Evolutionary conservation across 2,329 filamentous ascomycete genomes (phyloP), one percentile per base, ranked within the genome.

Genomic region (Monosporascus sp.): DNA sequence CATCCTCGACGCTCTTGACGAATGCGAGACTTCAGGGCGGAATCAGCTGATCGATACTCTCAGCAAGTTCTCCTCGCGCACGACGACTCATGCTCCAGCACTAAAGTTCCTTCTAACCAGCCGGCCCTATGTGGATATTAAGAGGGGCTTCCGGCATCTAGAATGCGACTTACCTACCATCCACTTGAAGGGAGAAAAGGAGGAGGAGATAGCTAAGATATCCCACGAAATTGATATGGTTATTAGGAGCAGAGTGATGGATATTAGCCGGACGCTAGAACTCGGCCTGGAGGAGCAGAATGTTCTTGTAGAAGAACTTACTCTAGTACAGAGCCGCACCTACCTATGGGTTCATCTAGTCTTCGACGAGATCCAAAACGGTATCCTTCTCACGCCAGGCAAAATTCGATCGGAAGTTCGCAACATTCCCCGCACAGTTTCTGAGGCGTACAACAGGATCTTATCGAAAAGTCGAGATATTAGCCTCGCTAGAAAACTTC

Each of bases 1-100:
- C 50, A 52, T 76, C 26, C 48, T 76, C 1, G 73, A 77, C 59
- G 73, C 71, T 5, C 50, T 76, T 2, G 73, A 76, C 48, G 73
- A 76, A 57, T 76, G 73, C 52, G 48, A 63, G 59, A 56, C 2
- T 45, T 75, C 17, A 49, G 52, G 4, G 47, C 61, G 7, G 52
- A 68, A 16, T 72, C 69, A 47, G 46, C 16, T 2, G 45, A 50
- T 31, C 27, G 27, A 31, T 31, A 2, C 27, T 31, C 1, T 31
- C 27, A n/a, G 38, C 7, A 53, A 37, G 4, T 47, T 44, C 3
- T 61, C 60, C 20, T 31, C 27, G 27, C 27, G 27, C 27, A 31
- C 9, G 27, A 31, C 27, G 27, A 31, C 27, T 31, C 9, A 31
- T 31, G 27, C 27, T 31, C 27, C 27, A 31, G 27, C 27, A 3